Evolutionary conservation across 2,329 filamentous ascomycete genomes (phyloP), one percentile per base, ranked within the genome.

Genomic region (Tolypocladium ophioglossoides): DNA sequence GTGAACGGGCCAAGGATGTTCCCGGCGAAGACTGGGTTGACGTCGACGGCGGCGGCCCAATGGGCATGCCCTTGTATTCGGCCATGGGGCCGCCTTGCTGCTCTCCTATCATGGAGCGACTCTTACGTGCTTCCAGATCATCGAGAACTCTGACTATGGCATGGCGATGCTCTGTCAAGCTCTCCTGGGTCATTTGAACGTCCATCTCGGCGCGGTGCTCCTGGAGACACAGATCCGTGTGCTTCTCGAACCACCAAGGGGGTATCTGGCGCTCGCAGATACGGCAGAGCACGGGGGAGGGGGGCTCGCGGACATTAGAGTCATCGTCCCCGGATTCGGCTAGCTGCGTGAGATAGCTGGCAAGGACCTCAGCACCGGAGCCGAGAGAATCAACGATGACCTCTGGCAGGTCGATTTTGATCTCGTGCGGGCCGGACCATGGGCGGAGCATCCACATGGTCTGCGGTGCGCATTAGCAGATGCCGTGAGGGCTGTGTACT

Each of bases 401-500:
- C 55, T 84, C 78, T 18, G 95, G 92, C 8, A 99, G 81, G 68
- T 97, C 94, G 62, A 99, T 97, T 59, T 95, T 95, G 65, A 99
- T 89, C 74, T 97, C 91, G 60, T 91, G 83, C 7, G 92, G 88
- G 41, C 86, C 80, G 41, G 91, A 85, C 71, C 91, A 95, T 2
- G 92, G 94, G 59, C 94, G 88, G 61, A 99, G 83, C 91, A 99
- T 99, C 94, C 94, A 99, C 95, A 99, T 99, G 20, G 90, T 95
- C 89, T 96, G 51, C 16, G 39, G 48, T n/a, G 32, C 20, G 32
- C 8, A 50, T 60, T 47, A 57, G 56, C 52, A 52, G 32, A 37
- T 35, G 49, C 49, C 11, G 2, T 20, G 35, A 40, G 9, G 14
- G 20, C 27, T 10, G 24, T 8, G 6, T 20, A 11, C 14, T 3